Base-by-base conservation (phyloP, 2,329 filamentous ascomycete genomes). In the Sporothrix inflata region DNA sequence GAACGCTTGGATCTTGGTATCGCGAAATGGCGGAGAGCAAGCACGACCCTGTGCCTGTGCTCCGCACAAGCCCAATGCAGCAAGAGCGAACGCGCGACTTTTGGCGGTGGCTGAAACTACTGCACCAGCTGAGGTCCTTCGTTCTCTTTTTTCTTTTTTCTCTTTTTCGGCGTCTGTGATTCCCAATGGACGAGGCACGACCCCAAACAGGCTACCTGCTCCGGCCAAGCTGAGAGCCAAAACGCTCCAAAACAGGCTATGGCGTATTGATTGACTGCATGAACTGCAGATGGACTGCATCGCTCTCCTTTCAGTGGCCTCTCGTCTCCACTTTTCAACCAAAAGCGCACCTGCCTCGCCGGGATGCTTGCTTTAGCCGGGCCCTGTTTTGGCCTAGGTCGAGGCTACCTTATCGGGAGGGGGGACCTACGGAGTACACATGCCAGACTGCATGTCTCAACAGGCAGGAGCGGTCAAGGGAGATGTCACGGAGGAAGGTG, bases 391-490 rank as follows among this genome's bases (percentile, higher is more conserved):
- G 65, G 72, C 14, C 19, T 71, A 70, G 72, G 40, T 19, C 3
- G 30, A 27, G 5, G 60, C 21, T 65, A 19, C 38, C 60, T 42
- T 65, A 65, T 65, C 60, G 45, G 21, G 38, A 65, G 34, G 38
- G 40, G 30, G 14, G 14, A 16, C 30, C 30, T 30, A 42, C n/a
- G n/a, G n/a, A n/a, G n/a, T n/a, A n/a, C 57, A 65, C 38, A 9
- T 65, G 11, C 60, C 38, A 45, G 11, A 45, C 21, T 65, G 38
- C 21, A 65, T 27, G 38, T 45, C 21, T 45, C n/a, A 45, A 24
- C 47, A 11, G 30, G 60, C 60, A 65, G 38, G 60, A 65, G 60
- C 60, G 60, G 60, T 65, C 60, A 65, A 65, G 60, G 60, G n/a
- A 34, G 19, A 57, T 57, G 53, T n/a, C 53, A n/a, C 4, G 21